Evolutionary conservation across 2,329 filamentous ascomycete genomes (phyloP), one percentile per base, ranked within the genome.

Genomic region (Huntiella omanensis): DNA sequence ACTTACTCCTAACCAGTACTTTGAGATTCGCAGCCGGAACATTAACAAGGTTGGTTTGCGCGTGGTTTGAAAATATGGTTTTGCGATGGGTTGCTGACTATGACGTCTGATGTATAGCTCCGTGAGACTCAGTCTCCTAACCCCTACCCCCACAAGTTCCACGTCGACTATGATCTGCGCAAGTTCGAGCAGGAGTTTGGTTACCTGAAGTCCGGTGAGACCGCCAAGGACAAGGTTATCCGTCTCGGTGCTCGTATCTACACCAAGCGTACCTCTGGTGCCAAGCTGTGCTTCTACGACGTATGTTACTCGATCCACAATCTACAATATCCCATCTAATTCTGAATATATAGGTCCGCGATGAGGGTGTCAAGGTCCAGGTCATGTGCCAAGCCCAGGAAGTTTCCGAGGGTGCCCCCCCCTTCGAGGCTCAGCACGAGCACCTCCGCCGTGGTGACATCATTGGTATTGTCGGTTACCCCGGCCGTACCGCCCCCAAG

Each of bases 251-350:
- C 82, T 39, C 76, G 91, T 59, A 85, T 98, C 62, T 93, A 91
- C 67, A 83, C 82, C 62, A 86, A 85, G 69, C 80, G 88, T 54
- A 67, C 78, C 0, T 75, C 83, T 5, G 86, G 87, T 48, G 71
- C 74, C 61, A 94, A 93, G 70, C 73, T 95, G 49, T 75, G 83
- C 57, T 95, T 95, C 69, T 95, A 94, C 66, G 86, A 93, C 62
- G 72, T 50, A 33, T 42, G 45, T 33, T 2, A n/a, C 12, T 38
- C 16, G 8, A 22, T 5, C 5, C 5, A 16, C 4, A 34, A 13
- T 3, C 7, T 11, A n/a, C 28, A 34, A 45, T 33, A 34, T 16
- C 32, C 32, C 12, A 15, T 16, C 19, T 19, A 33, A 41, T 5
- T 1, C 7, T 22, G 16, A 5, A 12, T 33, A n/a, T 44, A 16